Percentiles rank a stretch among this genome's conserved stretches.
Evolutionary conservation across 164 flowering plant species (phyloP).

Genomic region (Aristolochia fimbriata): DNA sequence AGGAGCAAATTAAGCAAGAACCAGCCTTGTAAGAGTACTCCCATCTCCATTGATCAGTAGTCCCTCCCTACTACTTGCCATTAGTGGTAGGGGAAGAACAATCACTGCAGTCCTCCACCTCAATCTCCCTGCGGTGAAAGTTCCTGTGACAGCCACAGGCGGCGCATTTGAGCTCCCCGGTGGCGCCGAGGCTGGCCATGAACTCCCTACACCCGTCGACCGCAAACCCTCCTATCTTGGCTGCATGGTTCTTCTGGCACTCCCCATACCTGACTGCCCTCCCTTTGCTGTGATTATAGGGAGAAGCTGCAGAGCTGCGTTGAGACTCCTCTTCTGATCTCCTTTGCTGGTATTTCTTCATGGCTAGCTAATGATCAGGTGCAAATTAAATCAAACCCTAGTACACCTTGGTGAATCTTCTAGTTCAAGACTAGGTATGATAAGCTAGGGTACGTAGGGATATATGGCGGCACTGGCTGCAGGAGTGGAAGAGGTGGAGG

Average conservation of each 20-base stretch:
- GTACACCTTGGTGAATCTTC: no score
- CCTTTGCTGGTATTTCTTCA: constrained; percentile 52
- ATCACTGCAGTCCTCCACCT: constrained; percentile 32
- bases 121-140: constrained; percentile 60
- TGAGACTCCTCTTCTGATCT: constrained; percentile 26
- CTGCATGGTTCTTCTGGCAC: constrained; percentile 87
- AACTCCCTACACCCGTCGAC: constrained; percentile 88
- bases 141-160: constrained; percentile 83
- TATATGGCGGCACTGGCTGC: not conserved
- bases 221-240: constrained; percentile 60
- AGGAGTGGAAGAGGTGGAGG: no score
- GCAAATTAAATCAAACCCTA: no score
- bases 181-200: constrained; percentile 58
- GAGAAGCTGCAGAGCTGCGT: constrained; percentile 22
- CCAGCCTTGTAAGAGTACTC: no score
- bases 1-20: no score
- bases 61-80: not conserved
- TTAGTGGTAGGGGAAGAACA: constrained; percentile 24
- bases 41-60: no score
- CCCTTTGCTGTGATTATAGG: constrained; percentile 14
- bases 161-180: constrained; percentile 49
- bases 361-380: no score
- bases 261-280: constrained; percentile 47
- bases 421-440: no score
- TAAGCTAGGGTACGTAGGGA: no score